Conservation (phyloP, 306 rosid species). For the Pueraria montana region DNA sequence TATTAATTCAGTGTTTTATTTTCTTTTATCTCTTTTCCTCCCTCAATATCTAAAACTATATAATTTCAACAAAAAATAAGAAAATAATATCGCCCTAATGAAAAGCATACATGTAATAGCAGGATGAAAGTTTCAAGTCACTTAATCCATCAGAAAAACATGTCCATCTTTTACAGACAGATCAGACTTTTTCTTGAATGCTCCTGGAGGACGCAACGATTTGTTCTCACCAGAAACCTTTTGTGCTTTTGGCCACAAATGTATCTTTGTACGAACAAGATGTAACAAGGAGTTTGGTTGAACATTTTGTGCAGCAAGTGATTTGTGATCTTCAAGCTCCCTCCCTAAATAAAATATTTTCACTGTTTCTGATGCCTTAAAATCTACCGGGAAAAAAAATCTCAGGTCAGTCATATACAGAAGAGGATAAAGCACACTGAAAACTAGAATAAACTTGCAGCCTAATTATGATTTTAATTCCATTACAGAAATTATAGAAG, state of each 20-base stretch:
- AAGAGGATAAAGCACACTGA: slow-evolving; percentile 29
- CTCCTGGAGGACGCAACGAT: slow-evolving; percentile 96
- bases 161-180: slow-evolving; percentile 96
- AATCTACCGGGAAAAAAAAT: slow-evolving; percentile 66
- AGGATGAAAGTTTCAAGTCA: slow-evolving; percentile 37
- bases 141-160: slow-evolving; percentile 95
- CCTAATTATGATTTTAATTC: slow-evolving; percentile 32
- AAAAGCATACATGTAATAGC: neutral
- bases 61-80: neutral
- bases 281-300: slow-evolving; percentile 90
- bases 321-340: slow-evolving; percentile 81
- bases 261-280: slow-evolving; percentile 90
- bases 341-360: slow-evolving; percentile 80
- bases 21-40: neutral
- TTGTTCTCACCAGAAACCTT: slow-evolving; percentile 89
- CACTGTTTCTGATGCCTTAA: slow-evolving; percentile 81
- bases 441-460: slow-evolving; percentile 5
- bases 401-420: slow-evolving; percentile 24
- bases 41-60: neutral
- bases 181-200: slow-evolving; percentile 97
- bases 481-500: slow-evolving; percentile 16
- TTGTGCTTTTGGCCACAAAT: slow-evolving; percentile 83
- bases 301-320: slow-evolving; percentile 88
- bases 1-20: neutral
- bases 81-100: neutral